phyloP scores from a whole-genome alignment of 306 rosid genomes.

The Citrullus amarus region DNA sequence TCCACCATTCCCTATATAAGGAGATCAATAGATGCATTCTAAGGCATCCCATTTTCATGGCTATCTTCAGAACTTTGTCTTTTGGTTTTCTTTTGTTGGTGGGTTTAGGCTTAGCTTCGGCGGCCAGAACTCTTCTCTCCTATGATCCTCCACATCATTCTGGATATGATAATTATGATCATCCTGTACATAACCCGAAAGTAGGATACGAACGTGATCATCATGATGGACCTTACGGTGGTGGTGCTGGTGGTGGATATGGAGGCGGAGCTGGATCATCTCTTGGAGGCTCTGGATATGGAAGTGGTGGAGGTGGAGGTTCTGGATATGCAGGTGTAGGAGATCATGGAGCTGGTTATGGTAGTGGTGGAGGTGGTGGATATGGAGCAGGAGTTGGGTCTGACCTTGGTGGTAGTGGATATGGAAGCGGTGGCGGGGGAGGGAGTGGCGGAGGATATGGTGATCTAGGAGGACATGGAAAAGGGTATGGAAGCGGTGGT shows the following conservation, averaged over 20 bases:
- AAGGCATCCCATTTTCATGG: constrained; percentile 30
- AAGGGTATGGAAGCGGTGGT: constrained; percentile 2
- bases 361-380: constrained; percentile 11
- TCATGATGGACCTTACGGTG: not conserved
- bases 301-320: constrained; percentile 16
- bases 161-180: not conserved
- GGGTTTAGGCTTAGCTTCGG: constrained; percentile 46
- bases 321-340: not conserved
- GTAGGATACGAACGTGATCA: not conserved
- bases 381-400: constrained; percentile 18
- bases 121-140: constrained; percentile 38
- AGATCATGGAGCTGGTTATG: constrained; percentile 1
- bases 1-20: constrained; percentile 35
- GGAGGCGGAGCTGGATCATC: constrained; percentile 17
- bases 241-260: constrained; percentile 16
- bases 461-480: not conserved
- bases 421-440: constrained; percentile 20
- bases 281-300: constrained; percentile 30
- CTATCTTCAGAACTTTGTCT: constrained; percentile 19
- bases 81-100: constrained; percentile 32
- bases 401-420: constrained; percentile 27
- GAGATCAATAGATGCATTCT: constrained; percentile 11
- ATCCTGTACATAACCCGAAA: not conserved
- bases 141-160: constrained; percentile 11
- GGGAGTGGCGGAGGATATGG: not conserved